Evolutionary conservation across 306 rosid genomes (phyloP), one percentile per base, ranked within the genome.

Genomic region (Citrullus amarus): DNA sequence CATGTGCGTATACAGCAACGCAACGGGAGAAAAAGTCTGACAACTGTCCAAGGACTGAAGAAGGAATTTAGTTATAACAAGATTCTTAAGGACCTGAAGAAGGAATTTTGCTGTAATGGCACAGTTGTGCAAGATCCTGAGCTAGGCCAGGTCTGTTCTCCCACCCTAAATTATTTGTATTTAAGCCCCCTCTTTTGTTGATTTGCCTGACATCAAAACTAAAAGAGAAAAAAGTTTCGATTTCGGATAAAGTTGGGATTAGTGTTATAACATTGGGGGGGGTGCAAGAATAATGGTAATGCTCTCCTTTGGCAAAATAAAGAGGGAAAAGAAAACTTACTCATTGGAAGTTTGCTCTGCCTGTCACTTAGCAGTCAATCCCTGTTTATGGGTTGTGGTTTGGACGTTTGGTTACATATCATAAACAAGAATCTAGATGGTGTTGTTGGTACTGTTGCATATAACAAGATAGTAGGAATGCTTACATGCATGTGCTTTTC

Each of bases 21-120:
- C 20, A 86, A 86, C 72, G 84, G 87, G 59, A 78, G 87, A 81
- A 84, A 86, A 71, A 84, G 89, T 81, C 65, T 86, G 80, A 84
- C 84, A 1, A 86, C 86, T 8, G 87, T 86, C 30, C 87, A 84
- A 80, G 87, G 87, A 54, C 84, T 86, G 86, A 86, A 84, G 84
- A 86, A 86, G 82, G 86, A 84, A 28, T 86, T 65, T 72, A 86
- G 89, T 84, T 86, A 83, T 66, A 86, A 72, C 81, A 86, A 86
- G 83, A 86, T 86, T 4, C 85, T 86, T 3, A 86, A 86, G 85
- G 88, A 86, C 80, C 86, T 86, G 58, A 86, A 86, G 84, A 86
- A 83, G 62, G 86, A 86, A 81, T 83, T 86, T 56, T 86, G 89
- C 81, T 86, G 86, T 70, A 83, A 86, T 86, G 89, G 89, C 75